These are phyloP conservation scores for Backusella liffmaniae DNA, from an alignment of 192 early-diverging fungal genomes.

Conservation along the genomic window DNA sequence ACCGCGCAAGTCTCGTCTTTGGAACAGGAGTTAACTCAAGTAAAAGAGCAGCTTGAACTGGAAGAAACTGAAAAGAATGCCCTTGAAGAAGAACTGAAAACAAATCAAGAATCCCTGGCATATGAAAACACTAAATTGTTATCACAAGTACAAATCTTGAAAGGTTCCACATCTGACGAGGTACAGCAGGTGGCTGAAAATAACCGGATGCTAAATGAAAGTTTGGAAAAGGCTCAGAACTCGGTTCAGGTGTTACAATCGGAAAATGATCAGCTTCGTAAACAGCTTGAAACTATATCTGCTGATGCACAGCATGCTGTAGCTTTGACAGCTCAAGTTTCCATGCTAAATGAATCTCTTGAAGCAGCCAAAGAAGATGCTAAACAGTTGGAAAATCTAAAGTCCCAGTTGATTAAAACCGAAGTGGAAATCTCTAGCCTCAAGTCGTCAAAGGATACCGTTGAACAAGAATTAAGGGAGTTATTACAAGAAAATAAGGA, in stretches of 20 bases:
- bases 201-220: not conserved
- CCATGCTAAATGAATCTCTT: not conserved
- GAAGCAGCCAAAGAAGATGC: not conserved
- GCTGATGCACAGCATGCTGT: not conserved
- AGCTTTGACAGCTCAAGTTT: conserved; percentile 3
- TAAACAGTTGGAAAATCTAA: not conserved
- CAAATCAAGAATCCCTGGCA: not conserved
- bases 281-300: conserved; percentile 1
- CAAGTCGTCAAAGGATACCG: not conserved
- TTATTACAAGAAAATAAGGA: not conserved
- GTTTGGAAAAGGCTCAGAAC: not conserved
- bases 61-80: not conserved
- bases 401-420: not conserved
- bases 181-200: conserved; percentile 8
- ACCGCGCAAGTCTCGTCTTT: not conserved
- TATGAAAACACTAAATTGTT: not conserved
- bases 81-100: not conserved
- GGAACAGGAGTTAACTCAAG: not conserved
- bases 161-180: conserved; percentile 1
- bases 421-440: not conserved
- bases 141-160: conserved; percentile 2
- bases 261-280: not conserved
- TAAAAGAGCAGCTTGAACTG: not conserved
- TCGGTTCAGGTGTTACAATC: conserved; percentile 2
- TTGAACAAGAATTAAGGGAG: not conserved